phyloP scores from a whole-genome alignment of 192 early-diverging fungal genomes.

The Linnemannia zychae region DNA sequence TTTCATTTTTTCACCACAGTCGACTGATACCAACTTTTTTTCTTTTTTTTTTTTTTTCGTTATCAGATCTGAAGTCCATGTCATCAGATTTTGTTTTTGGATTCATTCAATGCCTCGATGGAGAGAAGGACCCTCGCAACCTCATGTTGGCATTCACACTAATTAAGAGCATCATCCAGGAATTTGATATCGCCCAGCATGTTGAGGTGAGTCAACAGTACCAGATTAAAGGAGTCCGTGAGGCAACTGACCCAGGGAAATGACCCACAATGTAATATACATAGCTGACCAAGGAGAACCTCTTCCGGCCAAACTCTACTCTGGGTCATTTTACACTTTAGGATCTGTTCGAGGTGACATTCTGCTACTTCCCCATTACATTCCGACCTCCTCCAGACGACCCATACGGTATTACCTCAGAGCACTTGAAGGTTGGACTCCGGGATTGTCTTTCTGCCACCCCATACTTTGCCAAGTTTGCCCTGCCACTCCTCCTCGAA shows the following conservation, averaged over 20 bases:
- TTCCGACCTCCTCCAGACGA: slow-evolving; percentile 97
- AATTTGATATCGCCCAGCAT: slow-evolving; percentile 85
- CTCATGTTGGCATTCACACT: slow-evolving; percentile 89
- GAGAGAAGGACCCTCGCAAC: slow-evolving; percentile 99
- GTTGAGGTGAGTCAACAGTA: slow-evolving; percentile 69
- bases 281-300: neutral
- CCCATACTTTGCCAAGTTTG: slow-evolving; percentile 83
- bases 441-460: slow-evolving; percentile 83
- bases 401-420: slow-evolving; percentile 94
- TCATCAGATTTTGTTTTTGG: slow-evolving; percentile 83
- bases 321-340: slow-evolving; percentile 27
- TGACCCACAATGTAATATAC: neutral
- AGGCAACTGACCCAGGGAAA: neutral
- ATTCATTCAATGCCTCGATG: slow-evolving; percentile 92
- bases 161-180: slow-evolving; percentile 74
- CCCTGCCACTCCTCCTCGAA: slow-evolving; percentile 90
- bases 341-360: slow-evolving; percentile 96
- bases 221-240: neutral
- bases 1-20: neutral
- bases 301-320: slow-evolving; percentile 2
- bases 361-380: slow-evolving; percentile 99
- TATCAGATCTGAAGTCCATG: slow-evolving; percentile 72
- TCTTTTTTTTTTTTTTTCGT: slow-evolving; percentile 13
- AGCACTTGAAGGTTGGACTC: slow-evolving; percentile 87
- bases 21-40: neutral